These are phyloP conservation scores for Geosmithia morbida DNA, from an alignment of 2,329 filamentous ascomycete species.

Conservation along the genomic window DNA sequence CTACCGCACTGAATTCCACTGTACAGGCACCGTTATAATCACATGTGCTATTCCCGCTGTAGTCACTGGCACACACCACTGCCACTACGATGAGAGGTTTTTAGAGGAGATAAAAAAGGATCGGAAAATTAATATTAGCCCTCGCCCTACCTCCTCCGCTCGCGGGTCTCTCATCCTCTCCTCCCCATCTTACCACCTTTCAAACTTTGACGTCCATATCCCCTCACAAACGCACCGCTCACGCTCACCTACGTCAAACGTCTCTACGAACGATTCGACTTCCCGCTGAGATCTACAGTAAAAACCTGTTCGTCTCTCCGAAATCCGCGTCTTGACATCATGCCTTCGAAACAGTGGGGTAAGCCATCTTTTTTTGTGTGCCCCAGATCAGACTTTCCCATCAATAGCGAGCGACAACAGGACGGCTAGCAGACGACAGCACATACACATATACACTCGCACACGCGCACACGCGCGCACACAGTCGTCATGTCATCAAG, in stretches of 20 bases:
- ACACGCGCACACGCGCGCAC: too few species aligned
- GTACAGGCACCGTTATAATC: too few species aligned
- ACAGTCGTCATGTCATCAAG: background rate
- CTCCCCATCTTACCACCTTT: background rate
- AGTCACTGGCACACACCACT: background rate
- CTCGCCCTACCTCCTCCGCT: background rate
- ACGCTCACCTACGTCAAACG: background rate
- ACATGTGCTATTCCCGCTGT: background rate
- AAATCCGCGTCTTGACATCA: conserved; percentile 15
- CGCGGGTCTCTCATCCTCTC: background rate
- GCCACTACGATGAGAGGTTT: background rate
- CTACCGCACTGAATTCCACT: too few species aligned
- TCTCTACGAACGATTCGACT: background rate
- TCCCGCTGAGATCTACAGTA: background rate
- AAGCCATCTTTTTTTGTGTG: conserved; percentile 1
- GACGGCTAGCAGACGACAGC: background rate
- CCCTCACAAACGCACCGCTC: background rate
- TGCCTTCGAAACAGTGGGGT: conserved; percentile 18
- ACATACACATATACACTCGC: too few species aligned
- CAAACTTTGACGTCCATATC: background rate
- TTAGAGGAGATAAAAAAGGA: background rate
- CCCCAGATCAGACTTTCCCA: background rate
- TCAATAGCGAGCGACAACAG: background rate
- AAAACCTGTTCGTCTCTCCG: background rate
- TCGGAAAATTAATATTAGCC: background rate